A percentile compares a stretch with the other conserved stretches of the same genome.
Evolutionary conservation across 2,329 filamentous ascomycete genomes (phyloP).

Genomic region (Microsporum ferrugineum): DNA sequence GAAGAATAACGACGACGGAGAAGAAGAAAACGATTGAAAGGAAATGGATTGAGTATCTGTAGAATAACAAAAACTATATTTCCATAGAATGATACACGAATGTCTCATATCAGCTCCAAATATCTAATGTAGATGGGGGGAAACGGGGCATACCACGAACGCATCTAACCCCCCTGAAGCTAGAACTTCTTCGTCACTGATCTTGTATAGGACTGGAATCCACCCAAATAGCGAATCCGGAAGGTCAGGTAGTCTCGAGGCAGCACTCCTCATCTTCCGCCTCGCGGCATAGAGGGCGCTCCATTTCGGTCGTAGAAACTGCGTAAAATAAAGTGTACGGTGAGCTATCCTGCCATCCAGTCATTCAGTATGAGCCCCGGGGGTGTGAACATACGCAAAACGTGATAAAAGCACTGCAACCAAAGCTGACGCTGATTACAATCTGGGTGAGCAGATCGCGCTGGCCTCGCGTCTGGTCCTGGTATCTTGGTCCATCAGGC

Average conservation of each 20-base stretch:
- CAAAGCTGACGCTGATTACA: slow-evolving; percentile 33
- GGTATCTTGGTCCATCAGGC: slow-evolving; percentile 19
- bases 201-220: slow-evolving; percentile 73
- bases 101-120: neutral
- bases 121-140: neutral
- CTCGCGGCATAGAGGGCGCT: slow-evolving; percentile 79
- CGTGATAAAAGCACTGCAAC: slow-evolving; percentile 34
- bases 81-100: neutral
- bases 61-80: slow-evolving; percentile 70
- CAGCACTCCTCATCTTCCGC: slow-evolving; percentile 60
- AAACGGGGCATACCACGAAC: slow-evolving; percentile 55
- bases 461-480: slow-evolving; percentile 24
- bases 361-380: neutral
- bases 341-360: neutral
- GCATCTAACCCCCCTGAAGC: slow-evolving; percentile 87
- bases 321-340: slow-evolving; percentile 3
- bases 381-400: slow-evolving; percentile 32
- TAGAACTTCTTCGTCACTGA: slow-evolving; percentile 81
- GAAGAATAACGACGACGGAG: slow-evolving; percentile 66
- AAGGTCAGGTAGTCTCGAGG: slow-evolving; percentile 59
- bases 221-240: slow-evolving; percentile 82
- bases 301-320: slow-evolving; percentile 86
- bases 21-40: slow-evolving; percentile 71
- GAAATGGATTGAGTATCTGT: slow-evolving; percentile 86
- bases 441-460: slow-evolving; percentile 36